Evolutionary conservation across 225 moss, liverwort and hornwort genomes (phyloP), one percentile per base, ranked within the genome.

Genomic region (Ulota crispa): DNA sequence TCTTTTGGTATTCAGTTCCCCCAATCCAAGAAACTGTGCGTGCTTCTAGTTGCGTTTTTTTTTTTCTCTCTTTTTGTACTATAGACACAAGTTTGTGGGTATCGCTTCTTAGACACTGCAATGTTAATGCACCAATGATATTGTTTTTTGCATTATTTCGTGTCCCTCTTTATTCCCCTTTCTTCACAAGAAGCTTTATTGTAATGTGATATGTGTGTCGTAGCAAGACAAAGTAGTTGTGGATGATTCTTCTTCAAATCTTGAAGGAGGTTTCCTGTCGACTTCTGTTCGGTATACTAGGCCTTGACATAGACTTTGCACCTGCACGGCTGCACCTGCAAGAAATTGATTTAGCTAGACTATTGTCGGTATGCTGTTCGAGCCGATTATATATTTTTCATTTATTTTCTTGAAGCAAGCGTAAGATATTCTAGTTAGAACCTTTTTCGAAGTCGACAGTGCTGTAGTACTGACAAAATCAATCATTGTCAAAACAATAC

Each of bases 71-170:
- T 73, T 80, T 73, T 74, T 89, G 89, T 89, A 89, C 60, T 54
- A 82, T 89, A 89, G 84, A 85, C 43, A 80, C 84, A 82, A 84
- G 85, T 87, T 87, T 82, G 88, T 89, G 83, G 83, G 81, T 86
- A 81, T 86, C 80, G 60, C 75, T 81, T 63, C 43, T 76, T 76
- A 72, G 78, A 79, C 72, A 73, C 75, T 66, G 72, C 78, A 45
- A 82, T 72, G 34, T 80, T 63, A 52, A 60, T 75, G 77, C 80
- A 73, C 28, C 52, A 70, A 70, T 13, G 32, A 30, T 41, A 10
- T 10, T 9, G 42, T 42, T 9, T 42, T 59, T 73, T 7, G 24
- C 21, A 53, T 77, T 70, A 41, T 47, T 78, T 70, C 37, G 54
- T 45, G n/a, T 64, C 77, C 10, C 30, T 77, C 43, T 78, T 21